These are phyloP conservation scores for Xylariales sp. DNA, from an alignment of 2,329 filamentous ascomycete species.

Conservation along the genomic window DNA sequence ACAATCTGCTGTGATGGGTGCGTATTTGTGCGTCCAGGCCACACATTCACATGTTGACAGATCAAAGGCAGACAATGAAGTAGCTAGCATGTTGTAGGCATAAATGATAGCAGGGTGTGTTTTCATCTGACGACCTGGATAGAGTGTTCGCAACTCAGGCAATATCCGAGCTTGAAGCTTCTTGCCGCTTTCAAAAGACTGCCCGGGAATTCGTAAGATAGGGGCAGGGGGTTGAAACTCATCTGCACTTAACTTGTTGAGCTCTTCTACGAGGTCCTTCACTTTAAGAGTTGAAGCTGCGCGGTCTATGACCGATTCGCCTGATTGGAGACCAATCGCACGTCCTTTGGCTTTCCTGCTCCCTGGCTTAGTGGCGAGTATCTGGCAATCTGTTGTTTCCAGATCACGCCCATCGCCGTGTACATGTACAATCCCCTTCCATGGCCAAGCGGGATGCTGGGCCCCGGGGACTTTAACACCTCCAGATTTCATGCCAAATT, in stretches of 20 bases:
- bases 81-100: constrained; percentile 56
- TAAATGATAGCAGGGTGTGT: constrained; percentile 55
- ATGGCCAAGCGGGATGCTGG: constrained; percentile 67
- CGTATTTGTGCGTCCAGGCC: constrained; percentile 82
- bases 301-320: constrained; percentile 38
- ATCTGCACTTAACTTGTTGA: constrained; percentile 31
- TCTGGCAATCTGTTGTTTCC: not conserved
- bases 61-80: constrained; percentile 74
- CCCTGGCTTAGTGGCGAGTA: constrained; percentile 7
- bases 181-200: constrained; percentile 54
- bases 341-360: constrained; percentile 48
- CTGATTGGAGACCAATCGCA: constrained; percentile 30
- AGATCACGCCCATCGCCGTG: constrained; percentile 35
- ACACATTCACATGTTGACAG: constrained; percentile 67
- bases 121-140: constrained; percentile 8
- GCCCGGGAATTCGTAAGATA: constrained; percentile 49
- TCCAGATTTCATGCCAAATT: constrained; percentile 39
- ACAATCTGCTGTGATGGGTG: constrained; percentile 62
- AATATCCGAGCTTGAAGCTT: constrained; percentile 47
- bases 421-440: constrained; percentile 59
- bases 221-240: constrained; percentile 39
- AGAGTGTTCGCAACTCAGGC: constrained; percentile 36
- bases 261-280: constrained; percentile 22
- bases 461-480: constrained; percentile 61
- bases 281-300: constrained; percentile 35